Conservation (phyloP, 495 filamentous ascomycete genomes). For the Xylaria nigripes region DNA sequence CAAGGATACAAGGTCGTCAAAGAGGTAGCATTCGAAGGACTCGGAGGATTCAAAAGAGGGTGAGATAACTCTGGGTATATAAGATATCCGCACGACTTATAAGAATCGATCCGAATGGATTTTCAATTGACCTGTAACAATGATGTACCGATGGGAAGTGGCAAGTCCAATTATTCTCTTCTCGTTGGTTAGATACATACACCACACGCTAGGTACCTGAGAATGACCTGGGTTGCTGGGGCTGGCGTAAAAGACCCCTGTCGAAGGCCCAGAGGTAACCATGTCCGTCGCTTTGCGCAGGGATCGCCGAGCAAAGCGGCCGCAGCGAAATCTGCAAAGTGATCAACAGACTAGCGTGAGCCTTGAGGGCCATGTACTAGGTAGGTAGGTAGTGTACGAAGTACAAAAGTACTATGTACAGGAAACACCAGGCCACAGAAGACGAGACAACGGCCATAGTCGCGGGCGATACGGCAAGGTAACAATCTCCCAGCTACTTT, state of each 20-base stretch:
- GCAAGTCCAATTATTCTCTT: background rate
- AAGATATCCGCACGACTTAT: slow-evolving; percentile 25
- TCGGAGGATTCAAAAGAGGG: slow-evolving; percentile 19
- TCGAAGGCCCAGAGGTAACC: slow-evolving; percentile 6
- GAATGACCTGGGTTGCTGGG: slow-evolving; percentile 19
- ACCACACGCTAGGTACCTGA: background rate
- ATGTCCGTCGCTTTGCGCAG: slow-evolving; percentile 8
- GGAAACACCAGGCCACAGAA: slow-evolving; percentile 3
- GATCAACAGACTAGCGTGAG: slow-evolving; percentile 10
- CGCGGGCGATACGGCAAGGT: background rate
- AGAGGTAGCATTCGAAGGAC: slow-evolving; percentile 18
- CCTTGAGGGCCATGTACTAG: background rate
- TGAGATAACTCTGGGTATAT: slow-evolving; percentile 23
- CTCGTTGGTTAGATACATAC: slow-evolving; percentile 5
- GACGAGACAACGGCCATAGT: slow-evolving; percentile 1
- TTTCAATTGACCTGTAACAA: slow-evolving; percentile 17
- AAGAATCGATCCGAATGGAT: slow-evolving; percentile 14
- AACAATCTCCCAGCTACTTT: background rate
- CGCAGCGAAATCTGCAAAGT: slow-evolving; percentile 10
- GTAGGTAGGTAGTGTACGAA: background rate
- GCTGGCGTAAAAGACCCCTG: slow-evolving; percentile 15
- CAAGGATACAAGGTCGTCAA: slow-evolving; percentile 4
- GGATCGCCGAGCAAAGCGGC: slow-evolving; percentile 11
- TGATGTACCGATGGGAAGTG: slow-evolving; percentile 11
- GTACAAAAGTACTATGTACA: background rate